phyloP scores from a whole-genome alignment of 208 protist species.

The Endotrypanum monterogeii region DNA sequence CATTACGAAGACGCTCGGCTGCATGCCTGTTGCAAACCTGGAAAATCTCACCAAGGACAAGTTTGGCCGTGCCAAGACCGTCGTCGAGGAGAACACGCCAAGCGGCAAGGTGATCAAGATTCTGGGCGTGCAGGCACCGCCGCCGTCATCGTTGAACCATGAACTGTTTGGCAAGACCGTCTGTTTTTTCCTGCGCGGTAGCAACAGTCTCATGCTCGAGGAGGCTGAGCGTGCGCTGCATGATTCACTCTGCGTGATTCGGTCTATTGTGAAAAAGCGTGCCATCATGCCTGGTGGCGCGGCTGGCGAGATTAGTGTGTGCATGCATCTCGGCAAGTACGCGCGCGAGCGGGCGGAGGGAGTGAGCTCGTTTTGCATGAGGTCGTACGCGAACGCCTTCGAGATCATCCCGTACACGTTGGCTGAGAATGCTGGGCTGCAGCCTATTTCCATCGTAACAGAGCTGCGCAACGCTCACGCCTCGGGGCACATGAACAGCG shows the following conservation, averaged over 20 bases:
- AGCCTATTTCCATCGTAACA: conserved; percentile 98
- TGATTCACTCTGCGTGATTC: conserved; percentile 99
- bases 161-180: conserved; percentile 94
- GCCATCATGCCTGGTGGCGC: conserved; percentile 96
- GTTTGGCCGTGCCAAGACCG: conserved; percentile 94
- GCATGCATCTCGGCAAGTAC: conserved; percentile 90
- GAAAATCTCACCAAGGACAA: conserved; percentile 97
- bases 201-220: conserved; percentile 97
- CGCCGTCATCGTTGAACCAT: conserved; percentile 46
- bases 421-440: conserved; percentile 99
- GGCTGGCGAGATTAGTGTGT: conserved; percentile 97
- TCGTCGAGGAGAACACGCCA: conserved; percentile 93
- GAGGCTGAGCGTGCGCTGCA: conserved; percentile 99
- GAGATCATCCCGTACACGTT: conserved; percentile 99
- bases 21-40: conserved; percentile 96
- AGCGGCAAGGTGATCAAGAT: conserved; percentile 95
- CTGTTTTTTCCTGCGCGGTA: conserved; percentile 96
- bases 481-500: conserved; percentile 86
- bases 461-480: conserved; percentile 97
- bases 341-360: conserved; percentile 88
- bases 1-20: conserved; percentile 98
- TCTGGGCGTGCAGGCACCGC: conserved; percentile 86
- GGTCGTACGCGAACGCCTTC: conserved; percentile 97
- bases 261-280: conserved; percentile 98
- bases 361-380: conserved; percentile 93